phyloP scores from a whole-genome alignment of 768 basidiomycete genomes.

The Clitopilus passeckerianus region DNA sequence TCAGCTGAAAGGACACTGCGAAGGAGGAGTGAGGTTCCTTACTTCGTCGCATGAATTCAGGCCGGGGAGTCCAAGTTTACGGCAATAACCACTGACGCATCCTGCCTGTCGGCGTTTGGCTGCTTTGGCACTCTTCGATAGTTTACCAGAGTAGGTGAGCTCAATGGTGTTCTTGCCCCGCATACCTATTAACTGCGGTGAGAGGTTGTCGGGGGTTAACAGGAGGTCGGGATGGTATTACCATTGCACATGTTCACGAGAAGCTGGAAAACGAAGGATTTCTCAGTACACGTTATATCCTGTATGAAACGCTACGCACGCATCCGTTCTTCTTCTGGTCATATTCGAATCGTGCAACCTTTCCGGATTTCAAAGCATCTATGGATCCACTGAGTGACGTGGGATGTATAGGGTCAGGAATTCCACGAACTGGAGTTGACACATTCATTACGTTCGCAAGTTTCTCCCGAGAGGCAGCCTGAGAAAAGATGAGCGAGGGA shows the following conservation, averaged over 20 bases:
- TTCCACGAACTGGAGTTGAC: neutral
- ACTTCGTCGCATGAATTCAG: slow-evolving; percentile 7
- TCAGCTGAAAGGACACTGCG: neutral
- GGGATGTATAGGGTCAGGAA: neutral
- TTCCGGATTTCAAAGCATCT: neutral
- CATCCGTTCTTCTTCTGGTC: slow-evolving; percentile 1
- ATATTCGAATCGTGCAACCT: slow-evolving; percentile 1
- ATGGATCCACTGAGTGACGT: neutral
- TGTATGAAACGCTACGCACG: neutral
- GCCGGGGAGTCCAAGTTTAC: neutral
- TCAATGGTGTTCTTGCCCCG: slow-evolving; percentile 6
- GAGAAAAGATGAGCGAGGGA: neutral
- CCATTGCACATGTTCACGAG: slow-evolving; percentile 4
- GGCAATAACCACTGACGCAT: slow-evolving; percentile 3
- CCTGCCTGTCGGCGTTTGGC: slow-evolving; percentile 1
- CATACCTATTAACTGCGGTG: neutral
- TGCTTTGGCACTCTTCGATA: slow-evolving; percentile 1
- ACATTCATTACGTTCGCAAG: slow-evolving; percentile 6
- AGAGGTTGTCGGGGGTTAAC: too few relatives aligned
- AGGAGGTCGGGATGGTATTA: neutral
- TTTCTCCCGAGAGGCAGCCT: slow-evolving; percentile 1
- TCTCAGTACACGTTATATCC: neutral
- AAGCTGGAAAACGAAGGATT: neutral
- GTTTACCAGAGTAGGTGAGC: slow-evolving; percentile 2
- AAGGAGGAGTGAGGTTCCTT: neutral